Evolutionary conservation across 192 early-diverging fungal species (phyloP), one percentile per base, ranked within the genome.

Genomic region (Spinellus fusiger): DNA sequence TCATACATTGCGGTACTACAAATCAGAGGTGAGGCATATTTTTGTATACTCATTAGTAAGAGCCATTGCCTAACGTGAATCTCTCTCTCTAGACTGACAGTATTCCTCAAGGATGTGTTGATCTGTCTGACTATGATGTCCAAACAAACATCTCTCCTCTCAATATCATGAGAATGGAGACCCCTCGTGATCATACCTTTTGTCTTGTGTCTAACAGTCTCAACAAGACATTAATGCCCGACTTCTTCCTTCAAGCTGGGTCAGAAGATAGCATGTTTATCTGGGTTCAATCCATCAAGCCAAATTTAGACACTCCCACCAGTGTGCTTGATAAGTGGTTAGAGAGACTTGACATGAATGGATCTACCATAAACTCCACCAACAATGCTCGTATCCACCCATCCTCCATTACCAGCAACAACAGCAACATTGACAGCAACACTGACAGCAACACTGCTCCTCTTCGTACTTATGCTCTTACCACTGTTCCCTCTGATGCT

Each of bases 281-380:
- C 3, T 71, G 69, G 69, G 32, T 65, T 20, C 26, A 44, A 1
- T 22, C 35, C 23, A 16, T 71, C 8, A 54, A 71, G 12, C 23
- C 9, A 44, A 28, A 59, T 33, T 16, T 71, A 13, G 34, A 20
- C 7, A 38, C 46, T 37, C 31, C 37, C 6, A 50, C 29, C 26
- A 71, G 69, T 46, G 64, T 71, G 13, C 51, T 71, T 6, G 69
- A 71, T 29, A 71, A 71, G 35, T 71, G 69, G 69, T 44, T 71
- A 16, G 64, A 71, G 8, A 35, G 63, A 10, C 56, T 71, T 9
- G 69, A 71, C 10, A 49, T n/a, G n/a, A n/a, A n/a, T n/a, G n/a
- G n/a, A n/a, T n/a, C n/a, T 40, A 40, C 38, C 38, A 40, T 40
- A 8, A 40, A 40, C 38, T 8, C 38, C 38, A 40, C 16, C 16